Base-by-base conservation (phyloP, 441 rosid species). In the Viola pubescens region DNA sequence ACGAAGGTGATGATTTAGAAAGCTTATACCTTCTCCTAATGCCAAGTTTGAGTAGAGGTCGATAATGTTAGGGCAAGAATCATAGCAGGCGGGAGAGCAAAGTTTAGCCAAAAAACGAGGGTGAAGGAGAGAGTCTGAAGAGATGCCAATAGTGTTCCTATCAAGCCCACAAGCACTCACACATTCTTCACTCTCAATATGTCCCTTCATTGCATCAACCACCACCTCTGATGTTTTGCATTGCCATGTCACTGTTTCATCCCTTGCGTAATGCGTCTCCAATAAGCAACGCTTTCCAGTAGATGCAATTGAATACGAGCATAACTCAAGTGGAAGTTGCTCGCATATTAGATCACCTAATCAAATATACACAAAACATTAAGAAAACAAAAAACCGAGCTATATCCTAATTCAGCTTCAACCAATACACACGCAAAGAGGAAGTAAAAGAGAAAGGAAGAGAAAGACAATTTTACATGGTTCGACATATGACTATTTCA, bases 41-140 rank as follows among this genome's bases (percentile, higher is more conserved):
- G 85, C 82, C 67, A 78, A 52, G 52, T 75, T 70, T 71, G 56
- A 67, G 81, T 76, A 81, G 58, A 78, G 81, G 54, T 78, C 78
- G 44, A 79, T 66, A 38, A 76, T 71, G 68, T 71, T 75, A n/a
- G 82, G 81, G 68, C 82, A 78, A 61, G 61, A 42, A 3, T 53
- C 60, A 49, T 63, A 68, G 62, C 81, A 74, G 0, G 56, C 62
- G 8, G 58, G n/a, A 3, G 86, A 76, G 73, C 83, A 81, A 54
- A 78, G 81, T 68, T 78, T 52, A 44, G 77, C 49, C 12, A 64
- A 53, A 56, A 81, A 76, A 5, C 52, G 70, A 61, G 74, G 63
- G 7, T 70, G 69, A 39, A 76, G 68, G 41, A 78, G 74, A 51
- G 73, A 60, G 46, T 78, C 81, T 1, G 81, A 76, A 4, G 83